Conservation (phyloP, 2,329 filamentous ascomycete genomes). For the Clarireedia monteithiana region DNA sequence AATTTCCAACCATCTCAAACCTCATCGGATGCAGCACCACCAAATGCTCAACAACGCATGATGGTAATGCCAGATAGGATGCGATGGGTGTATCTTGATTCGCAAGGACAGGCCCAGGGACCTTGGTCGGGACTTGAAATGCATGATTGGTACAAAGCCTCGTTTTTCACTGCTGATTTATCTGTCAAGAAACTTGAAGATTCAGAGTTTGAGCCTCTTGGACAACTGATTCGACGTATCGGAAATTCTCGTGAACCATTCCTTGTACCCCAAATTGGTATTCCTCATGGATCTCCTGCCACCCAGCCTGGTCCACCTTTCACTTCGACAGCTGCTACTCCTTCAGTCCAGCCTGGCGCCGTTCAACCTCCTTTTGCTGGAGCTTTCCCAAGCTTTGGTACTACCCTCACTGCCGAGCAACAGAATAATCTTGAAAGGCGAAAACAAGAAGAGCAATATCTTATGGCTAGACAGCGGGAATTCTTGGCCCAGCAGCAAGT, state of each 20-base stretch:
- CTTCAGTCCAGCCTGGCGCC: slow-evolving; percentile 47
- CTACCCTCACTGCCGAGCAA: slow-evolving; percentile 92
- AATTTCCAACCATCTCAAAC: slow-evolving; percentile 27
- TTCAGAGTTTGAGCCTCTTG: slow-evolving; percentile 85
- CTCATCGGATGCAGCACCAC: slow-evolving; percentile 46
- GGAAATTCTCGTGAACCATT: slow-evolving; percentile 97
- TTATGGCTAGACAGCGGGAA: slow-evolving; percentile 94
- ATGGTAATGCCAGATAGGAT: slow-evolving; percentile 99
- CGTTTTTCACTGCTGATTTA: slow-evolving; percentile 92
- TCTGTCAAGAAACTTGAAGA: slow-evolving; percentile 95
- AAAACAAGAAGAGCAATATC: slow-evolving; percentile 96
- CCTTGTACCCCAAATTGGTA: slow-evolving; percentile 92
- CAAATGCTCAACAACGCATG: slow-evolving; percentile 63
- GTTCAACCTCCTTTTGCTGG: slow-evolving; percentile 84
- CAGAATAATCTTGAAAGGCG: slow-evolving; percentile 94
- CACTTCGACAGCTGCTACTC: slow-evolving; percentile 31
- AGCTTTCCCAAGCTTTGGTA: slow-evolving; percentile 92
- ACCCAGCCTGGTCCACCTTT: slow-evolving; percentile 32
- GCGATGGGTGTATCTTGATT: slow-evolving; percentile 97
- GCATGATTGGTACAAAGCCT: slow-evolving; percentile 99
- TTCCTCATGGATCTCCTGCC: slow-evolving; percentile 73
- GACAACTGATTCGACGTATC: slow-evolving; percentile 89
- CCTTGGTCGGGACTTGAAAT: slow-evolving; percentile 96
- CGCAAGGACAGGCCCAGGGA: slow-evolving; percentile 83
- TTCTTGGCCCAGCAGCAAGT: slow-evolving; percentile 83